phyloP scores from a whole-genome alignment of 192 early-diverging fungal genomes.

The Dissophora globulifera region DNA sequence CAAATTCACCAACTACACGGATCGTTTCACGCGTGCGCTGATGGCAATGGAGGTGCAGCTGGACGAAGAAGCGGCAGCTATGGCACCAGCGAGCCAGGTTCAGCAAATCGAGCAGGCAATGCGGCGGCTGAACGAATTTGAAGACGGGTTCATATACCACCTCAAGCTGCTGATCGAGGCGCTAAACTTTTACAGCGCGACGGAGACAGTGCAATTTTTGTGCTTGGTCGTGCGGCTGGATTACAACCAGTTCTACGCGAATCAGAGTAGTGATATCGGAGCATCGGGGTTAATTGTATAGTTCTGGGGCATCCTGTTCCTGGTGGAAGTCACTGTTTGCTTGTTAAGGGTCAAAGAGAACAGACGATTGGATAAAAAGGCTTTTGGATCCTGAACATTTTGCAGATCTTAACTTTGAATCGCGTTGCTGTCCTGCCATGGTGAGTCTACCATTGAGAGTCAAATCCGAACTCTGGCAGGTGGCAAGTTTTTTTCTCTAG shows the following conservation, averaged over 20 bases:
- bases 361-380: no score
- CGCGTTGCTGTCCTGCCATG: slow-evolving; percentile 25
- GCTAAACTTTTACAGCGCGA: slow-evolving; percentile 81
- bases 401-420: slow-evolving; percentile 28
- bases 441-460: slow-evolving; percentile 30
- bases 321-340: no score
- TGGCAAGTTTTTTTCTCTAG: slow-evolving; percentile 43
- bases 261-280: slow-evolving; percentile 43
- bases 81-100: slow-evolving; percentile 48
- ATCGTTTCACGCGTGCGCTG: slow-evolving; percentile 61
- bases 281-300: no score
- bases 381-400: no score
- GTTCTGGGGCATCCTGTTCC: no score
- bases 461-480: slow-evolving; percentile 7
- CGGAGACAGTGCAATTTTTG: slow-evolving; percentile 70
- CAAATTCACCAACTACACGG: slow-evolving; percentile 67
- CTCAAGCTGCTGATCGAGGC: slow-evolving; percentile 79
- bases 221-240: slow-evolving; percentile 76
- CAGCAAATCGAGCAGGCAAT: slow-evolving; percentile 55
- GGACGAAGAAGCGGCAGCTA: slow-evolving; percentile 31
- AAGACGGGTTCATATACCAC: slow-evolving; percentile 70
- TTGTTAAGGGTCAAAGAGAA: no score
- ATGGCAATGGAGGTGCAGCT: slow-evolving; percentile 51
- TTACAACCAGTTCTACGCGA: slow-evolving; percentile 80
- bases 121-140: slow-evolving; percentile 62